Evolutionary conservation across 2,329 filamentous ascomycete genomes (phyloP).

Genomic region (Cladosporium sphaerospermum): DNA sequence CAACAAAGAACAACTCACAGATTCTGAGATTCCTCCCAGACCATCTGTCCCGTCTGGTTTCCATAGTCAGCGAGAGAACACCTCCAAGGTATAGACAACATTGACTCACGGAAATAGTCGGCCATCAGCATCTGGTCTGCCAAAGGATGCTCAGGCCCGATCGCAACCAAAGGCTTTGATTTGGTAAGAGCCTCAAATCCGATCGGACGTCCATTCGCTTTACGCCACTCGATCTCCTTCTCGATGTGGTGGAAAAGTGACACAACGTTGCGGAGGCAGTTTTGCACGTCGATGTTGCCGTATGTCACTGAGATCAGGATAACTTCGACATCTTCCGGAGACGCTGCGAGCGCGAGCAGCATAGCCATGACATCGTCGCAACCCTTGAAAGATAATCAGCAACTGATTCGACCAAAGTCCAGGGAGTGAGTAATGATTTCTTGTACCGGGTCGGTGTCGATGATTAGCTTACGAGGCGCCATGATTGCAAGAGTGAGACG

Average conservation of each 20-base stretch:
- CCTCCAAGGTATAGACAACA: background rate
- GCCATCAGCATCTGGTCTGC: constrained; percentile 68
- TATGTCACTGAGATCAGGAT: constrained; percentile 83
- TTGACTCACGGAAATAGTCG: constrained; percentile 69
- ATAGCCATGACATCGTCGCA: constrained; percentile 89
- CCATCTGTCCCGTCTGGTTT: constrained; percentile 43
- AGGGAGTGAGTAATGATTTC: background rate
- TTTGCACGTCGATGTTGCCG: constrained; percentile 84
- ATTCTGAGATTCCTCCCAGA: constrained; percentile 44
- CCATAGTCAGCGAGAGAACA: background rate
- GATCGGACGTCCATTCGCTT: constrained; percentile 56
- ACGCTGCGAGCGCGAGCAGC: constrained; percentile 75
- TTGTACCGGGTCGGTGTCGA: constrained; percentile 86
- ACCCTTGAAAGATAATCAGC: constrained; percentile 43
- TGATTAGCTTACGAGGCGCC: constrained; percentile 63
- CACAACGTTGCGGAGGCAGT: constrained; percentile 80
- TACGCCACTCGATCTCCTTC: constrained; percentile 80
- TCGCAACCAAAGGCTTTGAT: constrained; percentile 66
- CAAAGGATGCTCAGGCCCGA: constrained; percentile 79
- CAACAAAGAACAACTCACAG: constrained; percentile 25
- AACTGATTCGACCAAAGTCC: background rate
- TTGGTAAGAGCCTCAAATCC: constrained; percentile 68
- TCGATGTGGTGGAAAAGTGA: constrained; percentile 88
- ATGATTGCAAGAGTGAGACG: constrained; percentile 23
- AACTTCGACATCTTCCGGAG: constrained; percentile 78